Conservation (phyloP, 768 basidiomycete genomes). For the Tulasnella sp. region DNA sequence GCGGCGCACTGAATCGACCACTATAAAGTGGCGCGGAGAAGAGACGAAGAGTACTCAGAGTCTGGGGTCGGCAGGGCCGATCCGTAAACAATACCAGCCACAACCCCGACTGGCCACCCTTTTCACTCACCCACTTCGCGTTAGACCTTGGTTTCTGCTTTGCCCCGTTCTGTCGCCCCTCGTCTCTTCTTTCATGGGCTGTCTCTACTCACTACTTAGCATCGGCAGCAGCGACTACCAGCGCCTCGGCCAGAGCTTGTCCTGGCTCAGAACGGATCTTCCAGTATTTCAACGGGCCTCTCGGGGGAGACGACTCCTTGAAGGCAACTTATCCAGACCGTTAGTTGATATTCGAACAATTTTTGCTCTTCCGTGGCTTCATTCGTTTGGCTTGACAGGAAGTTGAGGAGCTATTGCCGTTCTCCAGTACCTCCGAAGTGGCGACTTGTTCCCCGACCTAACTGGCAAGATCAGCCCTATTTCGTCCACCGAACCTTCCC, state of each 20-base stretch:
- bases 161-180: not conserved
- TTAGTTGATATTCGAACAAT: not conserved
- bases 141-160: not conserved
- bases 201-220: not conserved
- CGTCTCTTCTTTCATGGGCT: not conserved
- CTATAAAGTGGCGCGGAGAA: not conserved
- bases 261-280: not conserved
- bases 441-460: not conserved
- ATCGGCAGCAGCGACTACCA: not conserved
- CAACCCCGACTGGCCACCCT: not conserved
- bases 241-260: not conserved
- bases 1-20: too few species aligned
- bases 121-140: not conserved
- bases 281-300: not conserved
- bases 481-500: not conserved
- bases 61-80: not conserved
- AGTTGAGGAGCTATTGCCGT: not conserved
- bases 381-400: not conserved
- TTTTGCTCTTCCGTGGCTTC: not conserved
- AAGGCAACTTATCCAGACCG: not conserved
- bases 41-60: not conserved
- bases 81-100: not conserved
- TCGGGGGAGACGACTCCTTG: not conserved
- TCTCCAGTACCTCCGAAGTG: not conserved
- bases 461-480: constrained; percentile 5